Evolutionary conservation across 306 rosid species (phyloP).

Genomic region (Cajanus cajan): DNA sequence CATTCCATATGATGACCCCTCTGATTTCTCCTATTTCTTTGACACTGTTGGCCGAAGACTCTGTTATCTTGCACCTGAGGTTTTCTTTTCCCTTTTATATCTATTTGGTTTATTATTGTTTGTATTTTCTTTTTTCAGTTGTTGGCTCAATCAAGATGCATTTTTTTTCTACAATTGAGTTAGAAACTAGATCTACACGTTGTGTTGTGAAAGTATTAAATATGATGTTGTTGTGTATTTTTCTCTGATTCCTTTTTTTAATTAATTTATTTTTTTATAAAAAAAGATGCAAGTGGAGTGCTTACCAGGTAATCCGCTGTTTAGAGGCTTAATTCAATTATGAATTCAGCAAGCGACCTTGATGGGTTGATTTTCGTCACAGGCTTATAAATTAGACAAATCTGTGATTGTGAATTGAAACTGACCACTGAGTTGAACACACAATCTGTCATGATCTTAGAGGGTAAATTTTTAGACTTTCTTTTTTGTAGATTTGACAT

Average conservation of each 20-base stretch:
- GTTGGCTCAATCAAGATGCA: neutral
- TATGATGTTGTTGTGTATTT: slow-evolving; percentile 6
- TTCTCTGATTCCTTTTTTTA: slow-evolving; percentile 6
- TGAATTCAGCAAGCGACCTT: neutral
- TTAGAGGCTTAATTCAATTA: slow-evolving; percentile 14
- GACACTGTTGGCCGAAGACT: slow-evolving; percentile 98
- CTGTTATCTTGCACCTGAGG: slow-evolving; percentile 98
- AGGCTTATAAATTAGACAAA: neutral
- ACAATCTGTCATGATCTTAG: neutral
- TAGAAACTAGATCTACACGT: neutral
- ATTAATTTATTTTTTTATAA: neutral
- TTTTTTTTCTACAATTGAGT: neutral
- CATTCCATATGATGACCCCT: slow-evolving; percentile 95
- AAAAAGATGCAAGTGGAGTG: slow-evolving; percentile 4
- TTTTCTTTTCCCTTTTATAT: slow-evolving; percentile 28
- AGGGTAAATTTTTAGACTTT: neutral
- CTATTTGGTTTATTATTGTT: slow-evolving; percentile 15
- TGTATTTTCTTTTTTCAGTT: neutral
- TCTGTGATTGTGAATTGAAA: neutral
- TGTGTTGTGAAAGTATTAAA: slow-evolving; percentile 6
- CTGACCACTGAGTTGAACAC: neutral
- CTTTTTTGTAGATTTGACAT: neutral
- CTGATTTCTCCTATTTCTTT: slow-evolving; percentile 94
- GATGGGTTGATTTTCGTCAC: neutral
- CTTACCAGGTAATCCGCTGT: neutral